Base-by-base conservation (phyloP, 768 basidiomycete species). In the Hydnomerulius pinastri region DNA sequence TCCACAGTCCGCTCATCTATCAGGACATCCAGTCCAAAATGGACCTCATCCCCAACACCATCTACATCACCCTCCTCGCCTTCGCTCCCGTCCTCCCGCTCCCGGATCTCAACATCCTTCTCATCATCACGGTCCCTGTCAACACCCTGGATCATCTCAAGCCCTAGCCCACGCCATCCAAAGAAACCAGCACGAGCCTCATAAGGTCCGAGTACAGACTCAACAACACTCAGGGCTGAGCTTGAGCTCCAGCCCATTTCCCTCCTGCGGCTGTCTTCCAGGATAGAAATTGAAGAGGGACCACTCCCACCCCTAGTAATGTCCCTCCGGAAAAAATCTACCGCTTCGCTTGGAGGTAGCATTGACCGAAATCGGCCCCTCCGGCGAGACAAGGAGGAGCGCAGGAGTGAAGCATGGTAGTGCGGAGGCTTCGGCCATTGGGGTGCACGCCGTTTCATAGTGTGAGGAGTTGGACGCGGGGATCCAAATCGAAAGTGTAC, bases 281-380 rank as follows among this genome's bases (percentile, higher is more conserved):
- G 50, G 29, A 46, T 20, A 0, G 44, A 35, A 4, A 32, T 24
- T 9, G 33, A 42, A 24, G 43, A 30, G 32, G 52, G 32, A 18
- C 46, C 30, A 15, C 43, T 25, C 6, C 49, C 12, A 10, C 42
- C 48, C 24, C 49, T 10, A 25, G 55, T 48, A 29, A 53, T 4
- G 40, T 66, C 64, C 56, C 55, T 46, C 1, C 62, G 63, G 48
- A 66, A 66, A 15, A 64, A 67, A 50, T 66, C 64, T 33, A 62
- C 49, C 5, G 58, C 63, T 27, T 55, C 43, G 11, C 18, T 39
- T 12, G 63, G 54, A 3, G 54, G 41, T 10, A 65, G 55, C 0
- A 62, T 42, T 17, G 55, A 53, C 12, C 65, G 45, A 25, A 67
- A 67, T 36, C 56, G 58, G 15, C 64, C 65, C 13, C 58, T 67